Percentiles rank a stretch among this genome's conserved stretches.
Evolutionary conservation across 768 basidiomycete species (phyloP).

Genomic region (Asterophora parasitica): DNA sequence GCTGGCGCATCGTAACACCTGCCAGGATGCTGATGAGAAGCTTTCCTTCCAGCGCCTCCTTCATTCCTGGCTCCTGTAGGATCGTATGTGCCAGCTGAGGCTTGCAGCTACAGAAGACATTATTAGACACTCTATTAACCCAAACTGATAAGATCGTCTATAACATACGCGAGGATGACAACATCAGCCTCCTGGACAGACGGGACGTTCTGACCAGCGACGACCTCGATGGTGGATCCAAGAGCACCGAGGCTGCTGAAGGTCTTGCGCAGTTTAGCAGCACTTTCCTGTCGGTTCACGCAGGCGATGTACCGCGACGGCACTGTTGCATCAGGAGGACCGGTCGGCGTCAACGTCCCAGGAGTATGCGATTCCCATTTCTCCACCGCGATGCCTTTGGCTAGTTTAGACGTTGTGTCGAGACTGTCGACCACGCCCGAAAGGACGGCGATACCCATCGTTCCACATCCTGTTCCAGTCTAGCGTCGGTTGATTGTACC

Average conservation of each 20-base stretch:
- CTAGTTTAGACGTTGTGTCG: slow-evolving; percentile 34
- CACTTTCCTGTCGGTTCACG: slow-evolving; percentile 76
- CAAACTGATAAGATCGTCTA: background rate
- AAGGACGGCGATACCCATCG: slow-evolving; percentile 94
- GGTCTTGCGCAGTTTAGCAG: slow-evolving; percentile 52
- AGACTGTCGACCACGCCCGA: slow-evolving; percentile 89
- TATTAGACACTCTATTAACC: background rate
- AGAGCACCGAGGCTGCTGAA: slow-evolving; percentile 58
- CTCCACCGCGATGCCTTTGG: slow-evolving; percentile 13
- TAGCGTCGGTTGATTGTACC: slow-evolving; percentile 16
- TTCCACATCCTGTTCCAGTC: slow-evolving; percentile 76
- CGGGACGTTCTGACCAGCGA: slow-evolving; percentile 62
- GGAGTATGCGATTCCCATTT: slow-evolving; percentile 50
- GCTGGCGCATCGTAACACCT: slow-evolving; percentile 87
- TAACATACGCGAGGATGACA: slow-evolving; percentile 76
- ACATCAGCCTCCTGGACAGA: slow-evolving; percentile 78
- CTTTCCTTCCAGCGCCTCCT: slow-evolving; percentile 82
- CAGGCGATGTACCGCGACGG: slow-evolving; percentile 84
- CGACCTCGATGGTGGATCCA: slow-evolving; percentile 66
- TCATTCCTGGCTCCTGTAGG: slow-evolving; percentile 68
- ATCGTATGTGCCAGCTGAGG: slow-evolving; percentile 81
- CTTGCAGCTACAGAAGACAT: slow-evolving; percentile 66
- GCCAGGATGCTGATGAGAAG: slow-evolving; percentile 95
- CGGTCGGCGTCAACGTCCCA: slow-evolving; percentile 68
- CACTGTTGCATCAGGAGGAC: slow-evolving; percentile 57